Evolutionary conservation across 1,139 yeast genomes (phyloP).

Genomic region (Geotrichum cucujoidarum): DNA sequence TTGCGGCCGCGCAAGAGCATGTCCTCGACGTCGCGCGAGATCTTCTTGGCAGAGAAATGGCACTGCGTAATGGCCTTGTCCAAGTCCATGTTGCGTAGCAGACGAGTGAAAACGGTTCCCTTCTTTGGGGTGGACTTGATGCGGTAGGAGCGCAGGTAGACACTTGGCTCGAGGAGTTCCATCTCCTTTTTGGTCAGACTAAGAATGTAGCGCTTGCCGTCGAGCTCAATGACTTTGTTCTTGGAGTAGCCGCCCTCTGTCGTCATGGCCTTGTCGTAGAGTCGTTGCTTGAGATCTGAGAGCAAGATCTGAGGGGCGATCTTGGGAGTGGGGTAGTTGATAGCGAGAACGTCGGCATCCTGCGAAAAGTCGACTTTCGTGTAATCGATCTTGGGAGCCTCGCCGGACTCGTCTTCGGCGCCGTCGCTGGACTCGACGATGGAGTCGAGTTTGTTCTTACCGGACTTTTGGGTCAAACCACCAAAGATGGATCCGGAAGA

Average conservation of each 20-base stretch:
- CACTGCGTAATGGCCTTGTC: conserved; percentile 86
- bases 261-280: conserved; percentile 57
- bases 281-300: conserved; percentile 66
- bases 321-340: conserved; percentile 28
- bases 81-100: conserved; percentile 64
- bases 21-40: conserved; percentile 74
- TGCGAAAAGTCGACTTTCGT: conserved; percentile 19
- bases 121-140: conserved; percentile 83
- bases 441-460: conserved; percentile 10
- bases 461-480: conserved; percentile 13
- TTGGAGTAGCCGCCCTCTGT: conserved; percentile 71
- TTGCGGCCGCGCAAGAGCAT: conserved; percentile 67
- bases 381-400: conserved; percentile 13
- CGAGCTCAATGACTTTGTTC: conserved; percentile 49
- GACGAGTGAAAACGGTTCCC: conserved; percentile 73
- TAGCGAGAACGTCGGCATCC: conserved; percentile 17
- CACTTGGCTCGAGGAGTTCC: conserved; percentile 74
- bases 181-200: conserved; percentile 60
- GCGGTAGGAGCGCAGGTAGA: conserved; percentile 71
- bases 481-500: conserved; percentile 16
- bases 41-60: conserved; percentile 77
- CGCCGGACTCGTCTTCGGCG: conserved; percentile 1
- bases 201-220: conserved; percentile 52
- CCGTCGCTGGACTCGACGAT: conserved; percentile 8
- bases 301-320: conserved; percentile 46